Evolutionary conservation across 495 filamentous ascomycete genomes (phyloP).

Genomic region (Talaromyces stipitatus): DNA sequence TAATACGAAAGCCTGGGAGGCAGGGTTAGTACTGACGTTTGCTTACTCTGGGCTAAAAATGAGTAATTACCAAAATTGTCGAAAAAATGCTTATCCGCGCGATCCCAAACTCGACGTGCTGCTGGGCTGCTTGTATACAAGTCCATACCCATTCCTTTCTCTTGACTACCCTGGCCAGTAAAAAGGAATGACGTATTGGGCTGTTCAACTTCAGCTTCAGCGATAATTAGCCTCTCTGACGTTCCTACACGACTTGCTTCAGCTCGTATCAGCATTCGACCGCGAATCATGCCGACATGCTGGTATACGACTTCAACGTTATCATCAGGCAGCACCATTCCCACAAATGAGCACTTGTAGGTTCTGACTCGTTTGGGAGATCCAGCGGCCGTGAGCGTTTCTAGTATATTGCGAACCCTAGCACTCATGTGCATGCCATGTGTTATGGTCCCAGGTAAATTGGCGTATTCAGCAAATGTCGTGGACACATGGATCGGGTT

Average conservation of each 20-base stretch:
- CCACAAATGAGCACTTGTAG: slow-evolving; percentile 87
- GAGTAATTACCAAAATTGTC: slow-evolving; percentile 66
- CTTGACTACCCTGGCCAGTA: slow-evolving; percentile 94
- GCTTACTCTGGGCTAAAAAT: neutral
- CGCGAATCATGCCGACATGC: slow-evolving; percentile 94
- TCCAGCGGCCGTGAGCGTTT: slow-evolving; percentile 98
- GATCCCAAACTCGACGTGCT: slow-evolving; percentile 94
- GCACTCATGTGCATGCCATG: slow-evolving; percentile 98
- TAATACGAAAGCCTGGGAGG: slow-evolving; percentile 73
- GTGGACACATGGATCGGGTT: slow-evolving; percentile 97
- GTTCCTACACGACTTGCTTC: slow-evolving; percentile 87
- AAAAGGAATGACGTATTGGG: slow-evolving; percentile 93
- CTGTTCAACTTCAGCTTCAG: slow-evolving; percentile 96
- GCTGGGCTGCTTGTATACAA: slow-evolving; percentile 86
- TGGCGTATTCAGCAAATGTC: slow-evolving; percentile 92
- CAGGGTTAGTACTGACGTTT: no score
- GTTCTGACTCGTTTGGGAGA: slow-evolving; percentile 92
- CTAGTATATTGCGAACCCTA: slow-evolving; percentile 88
- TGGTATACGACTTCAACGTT: slow-evolving; percentile 86
- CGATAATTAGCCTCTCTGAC: slow-evolving; percentile 87
- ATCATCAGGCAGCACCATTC: slow-evolving; percentile 96
- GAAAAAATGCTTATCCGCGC: slow-evolving; percentile 93
- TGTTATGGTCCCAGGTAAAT: slow-evolving; percentile 43
- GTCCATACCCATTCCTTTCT: slow-evolving; percentile 99
- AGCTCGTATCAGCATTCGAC: slow-evolving; percentile 97